These are phyloP conservation scores for Rhodomyrtus psidioides DNA, from an alignment of 441 rosid species.

Conservation along the genomic window DNA sequence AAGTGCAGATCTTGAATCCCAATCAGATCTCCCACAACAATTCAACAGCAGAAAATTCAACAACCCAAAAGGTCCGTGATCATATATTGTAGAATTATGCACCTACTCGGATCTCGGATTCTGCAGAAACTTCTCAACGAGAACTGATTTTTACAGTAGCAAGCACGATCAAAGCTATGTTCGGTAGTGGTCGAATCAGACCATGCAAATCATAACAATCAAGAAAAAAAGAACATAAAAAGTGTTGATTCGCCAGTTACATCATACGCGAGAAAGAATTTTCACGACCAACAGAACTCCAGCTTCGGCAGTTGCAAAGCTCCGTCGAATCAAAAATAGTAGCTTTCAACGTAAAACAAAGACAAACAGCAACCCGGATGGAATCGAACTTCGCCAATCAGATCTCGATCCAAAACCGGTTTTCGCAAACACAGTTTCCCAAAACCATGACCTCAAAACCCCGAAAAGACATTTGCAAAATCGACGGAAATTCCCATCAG, in stretches of 20 bases:
- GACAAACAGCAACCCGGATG: neutral
- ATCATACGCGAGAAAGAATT: neutral
- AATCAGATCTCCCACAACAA: neutral
- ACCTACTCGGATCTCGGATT: neutral
- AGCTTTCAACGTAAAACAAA: neutral
- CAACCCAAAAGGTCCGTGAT: neutral
- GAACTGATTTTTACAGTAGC: neutral
- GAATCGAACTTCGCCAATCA: constrained; percentile 1
- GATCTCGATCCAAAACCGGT: constrained; percentile 19
- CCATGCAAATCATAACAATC: neutral
- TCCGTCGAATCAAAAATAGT: neutral
- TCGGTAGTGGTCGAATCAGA: neutral
- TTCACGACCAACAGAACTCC: neutral
- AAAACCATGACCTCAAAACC: neutral
- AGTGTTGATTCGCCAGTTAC: neutral
- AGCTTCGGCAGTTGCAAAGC: neutral
- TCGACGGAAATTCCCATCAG: neutral
- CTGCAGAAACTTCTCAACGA: neutral
- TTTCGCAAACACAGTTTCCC: neutral
- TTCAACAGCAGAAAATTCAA: neutral
- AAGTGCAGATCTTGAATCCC: neutral
- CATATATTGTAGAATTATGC: neutral
- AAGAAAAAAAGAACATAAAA: neutral
- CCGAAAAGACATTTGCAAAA: neutral
- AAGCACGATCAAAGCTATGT: neutral